Base-by-base conservation (phyloP, 2,329 filamentous ascomycete genomes). In the Periconia macrospinosa region DNA sequence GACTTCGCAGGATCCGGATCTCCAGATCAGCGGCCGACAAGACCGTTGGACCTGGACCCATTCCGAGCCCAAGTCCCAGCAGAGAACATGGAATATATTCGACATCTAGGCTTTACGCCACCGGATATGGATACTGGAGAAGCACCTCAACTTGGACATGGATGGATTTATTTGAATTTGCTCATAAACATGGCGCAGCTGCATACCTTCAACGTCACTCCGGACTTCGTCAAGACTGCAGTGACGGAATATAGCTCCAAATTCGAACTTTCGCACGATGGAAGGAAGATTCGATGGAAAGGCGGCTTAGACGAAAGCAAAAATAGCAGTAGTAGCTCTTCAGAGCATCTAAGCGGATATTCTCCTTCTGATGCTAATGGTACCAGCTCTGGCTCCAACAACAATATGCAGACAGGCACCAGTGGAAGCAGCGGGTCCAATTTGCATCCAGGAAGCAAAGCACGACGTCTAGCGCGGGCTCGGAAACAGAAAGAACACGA, bases 111-210 rank as follows among this genome's bases (percentile, higher is more conserved):
- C 11, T 79, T 91, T 58, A 79, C 83, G 0, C 85, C 86, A 0
- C 85, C 85, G 0, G 80, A 87, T 45, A 76, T 76, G 10, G 74
- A 77, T 2, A 75, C 77, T 15, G 76, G 75, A 17, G 64, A 76
- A 1, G 80, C 85, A 48, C 82, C 85, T 11, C 79, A 82, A 14
- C 81, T 86, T 0, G 86, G 88, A 50, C 86, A 91, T 23, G 89
- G 89, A 5, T 94, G 90, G 90, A 85, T 93, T 0, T 93, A 92
- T 62, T 76, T 94, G 7, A 94, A 94, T 61, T 75, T 95, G 1
- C 79, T 95, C 1, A 86, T 87, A 67, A 92, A 88, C 65, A 83
- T 95, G 78, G 91, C 91, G 0, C 91, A 95, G 72, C 76, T 95
- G 17, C 91, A 95, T 63, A 93, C 92, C 0, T 81, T 94, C 61